phyloP scores from a whole-genome alignment of 2,329 filamentous ascomycete species.

The Fusarium mexicanum region DNA sequence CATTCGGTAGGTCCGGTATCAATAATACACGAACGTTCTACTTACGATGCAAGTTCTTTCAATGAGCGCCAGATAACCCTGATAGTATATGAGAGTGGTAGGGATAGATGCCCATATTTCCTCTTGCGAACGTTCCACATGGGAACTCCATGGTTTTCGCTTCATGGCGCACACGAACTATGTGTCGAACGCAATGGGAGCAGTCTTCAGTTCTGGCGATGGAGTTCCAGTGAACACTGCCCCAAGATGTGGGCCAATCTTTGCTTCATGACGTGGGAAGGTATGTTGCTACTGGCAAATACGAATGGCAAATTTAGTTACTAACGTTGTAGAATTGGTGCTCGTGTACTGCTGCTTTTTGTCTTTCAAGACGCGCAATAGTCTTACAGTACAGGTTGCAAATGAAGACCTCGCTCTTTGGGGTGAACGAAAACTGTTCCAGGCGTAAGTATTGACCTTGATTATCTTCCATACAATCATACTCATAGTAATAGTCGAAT shows the following conservation, averaged over 20 bases:
- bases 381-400: slow-evolving; percentile 54
- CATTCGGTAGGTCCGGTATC: slow-evolving; percentile 55
- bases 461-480: background rate
- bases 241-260: slow-evolving; percentile 65
- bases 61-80: slow-evolving; percentile 65
- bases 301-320: background rate
- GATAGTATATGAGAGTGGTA: slow-evolving; percentile 59
- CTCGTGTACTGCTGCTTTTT: slow-evolving; percentile 68
- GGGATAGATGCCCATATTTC: slow-evolving; percentile 57
- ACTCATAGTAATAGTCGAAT: slow-evolving; percentile 59
- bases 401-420: slow-evolving; percentile 58
- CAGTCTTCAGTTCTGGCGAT: slow-evolving; percentile 61
- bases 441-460: slow-evolving; percentile 57
- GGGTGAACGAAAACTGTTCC: slow-evolving; percentile 63
- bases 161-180: slow-evolving; percentile 64
- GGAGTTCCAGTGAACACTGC: slow-evolving; percentile 56
- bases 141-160: slow-evolving; percentile 57
- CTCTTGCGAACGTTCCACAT: slow-evolving; percentile 56
- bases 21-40: background rate
- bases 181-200: slow-evolving; percentile 60
- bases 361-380: slow-evolving; percentile 63
- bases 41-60: slow-evolving; percentile 56
- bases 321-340: slow-evolving; percentile 60
- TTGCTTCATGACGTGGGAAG: slow-evolving; percentile 69
- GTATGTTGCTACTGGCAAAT: slow-evolving; percentile 46